These are phyloP conservation scores for Vairimorpha apis DNA, from an alignment of 371 early-diverging fungal genomes.

Conservation along the genomic window DNA sequence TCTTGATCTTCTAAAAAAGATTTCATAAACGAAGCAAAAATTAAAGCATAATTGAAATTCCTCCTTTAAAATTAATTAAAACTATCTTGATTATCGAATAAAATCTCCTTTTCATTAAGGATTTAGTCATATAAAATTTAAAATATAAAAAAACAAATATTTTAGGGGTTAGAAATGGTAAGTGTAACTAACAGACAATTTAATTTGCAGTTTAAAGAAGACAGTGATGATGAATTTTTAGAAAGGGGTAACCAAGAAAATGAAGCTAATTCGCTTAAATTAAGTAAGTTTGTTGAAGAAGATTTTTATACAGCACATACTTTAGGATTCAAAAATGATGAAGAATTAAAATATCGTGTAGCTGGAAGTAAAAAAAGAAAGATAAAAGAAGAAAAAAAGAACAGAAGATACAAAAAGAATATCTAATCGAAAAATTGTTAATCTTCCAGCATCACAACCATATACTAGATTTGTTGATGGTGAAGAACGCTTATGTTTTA, in stretches of 20 bases:
- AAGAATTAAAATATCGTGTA: conserved; percentile 24
- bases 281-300: conserved; percentile 51
- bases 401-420: conserved; percentile 50
- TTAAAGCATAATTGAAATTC: too few relatives aligned
- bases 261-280: conserved; percentile 45
- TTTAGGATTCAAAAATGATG: conserved; percentile 24
- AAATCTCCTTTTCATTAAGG: conserved; percentile 1
- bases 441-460: conserved; percentile 64
- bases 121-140: background rate
- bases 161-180: conserved; percentile 22
- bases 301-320: conserved; percentile 31
- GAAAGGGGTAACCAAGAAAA: conserved; percentile 45
- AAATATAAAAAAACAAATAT: background rate
- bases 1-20: conserved; percentile 4
- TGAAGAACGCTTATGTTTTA: conserved; percentile 64
- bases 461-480: conserved; percentile 62
- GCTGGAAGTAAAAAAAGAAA: conserved; percentile 53
- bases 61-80: too few relatives aligned
- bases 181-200: background rate
- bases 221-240: conserved; percentile 43
- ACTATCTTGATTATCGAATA: background rate
- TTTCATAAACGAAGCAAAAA: background rate
- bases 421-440: conserved; percentile 61
- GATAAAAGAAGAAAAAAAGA: conserved; percentile 55
- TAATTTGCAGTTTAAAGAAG: conserved; percentile 42